Conservation (phyloP, 306 rosid species). For the Psophocarpus tetragonolobus region DNA sequence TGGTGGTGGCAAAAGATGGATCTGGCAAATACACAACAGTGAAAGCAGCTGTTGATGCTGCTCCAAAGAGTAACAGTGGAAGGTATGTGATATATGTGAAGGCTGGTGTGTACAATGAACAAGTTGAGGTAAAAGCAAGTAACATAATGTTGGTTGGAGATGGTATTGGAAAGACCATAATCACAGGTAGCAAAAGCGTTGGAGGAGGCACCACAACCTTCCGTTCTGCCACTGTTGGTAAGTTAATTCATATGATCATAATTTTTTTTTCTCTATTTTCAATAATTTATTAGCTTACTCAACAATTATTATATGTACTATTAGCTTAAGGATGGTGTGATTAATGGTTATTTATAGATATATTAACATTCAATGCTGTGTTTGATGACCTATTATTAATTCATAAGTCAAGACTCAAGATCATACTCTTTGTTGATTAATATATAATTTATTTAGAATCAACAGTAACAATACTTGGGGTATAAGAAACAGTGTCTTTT, state of each 20-base stretch:
- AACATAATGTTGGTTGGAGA: constrained; percentile 84
- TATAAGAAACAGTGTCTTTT: background rate
- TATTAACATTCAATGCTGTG: background rate
- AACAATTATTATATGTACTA: background rate
- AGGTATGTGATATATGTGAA: constrained; percentile 83
- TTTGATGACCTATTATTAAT: background rate
- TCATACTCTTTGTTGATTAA: background rate
- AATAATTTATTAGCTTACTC: background rate
- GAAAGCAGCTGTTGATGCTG: constrained; percentile 53
- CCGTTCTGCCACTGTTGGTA: constrained; percentile 85
- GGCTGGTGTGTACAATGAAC: constrained; percentile 70
- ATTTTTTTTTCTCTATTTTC: background rate
- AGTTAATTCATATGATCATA: constrained; percentile 1
- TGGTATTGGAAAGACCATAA: constrained; percentile 76
- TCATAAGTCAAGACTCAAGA: background rate
- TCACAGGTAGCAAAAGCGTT: constrained; percentile 88
- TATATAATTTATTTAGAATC: background rate
- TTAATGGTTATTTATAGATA: background rate
- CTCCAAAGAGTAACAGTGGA: constrained; percentile 49
- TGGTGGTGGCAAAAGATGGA: constrained; percentile 77
- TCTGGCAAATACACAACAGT: constrained; percentile 67
- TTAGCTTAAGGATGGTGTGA: background rate
- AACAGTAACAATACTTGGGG: background rate
- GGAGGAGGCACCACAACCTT: constrained; percentile 88
- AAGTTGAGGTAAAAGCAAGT: constrained; percentile 50